phyloP scores from a whole-genome alignment of 768 basidiomycete genomes.

The Lactarius evosmus region DNA sequence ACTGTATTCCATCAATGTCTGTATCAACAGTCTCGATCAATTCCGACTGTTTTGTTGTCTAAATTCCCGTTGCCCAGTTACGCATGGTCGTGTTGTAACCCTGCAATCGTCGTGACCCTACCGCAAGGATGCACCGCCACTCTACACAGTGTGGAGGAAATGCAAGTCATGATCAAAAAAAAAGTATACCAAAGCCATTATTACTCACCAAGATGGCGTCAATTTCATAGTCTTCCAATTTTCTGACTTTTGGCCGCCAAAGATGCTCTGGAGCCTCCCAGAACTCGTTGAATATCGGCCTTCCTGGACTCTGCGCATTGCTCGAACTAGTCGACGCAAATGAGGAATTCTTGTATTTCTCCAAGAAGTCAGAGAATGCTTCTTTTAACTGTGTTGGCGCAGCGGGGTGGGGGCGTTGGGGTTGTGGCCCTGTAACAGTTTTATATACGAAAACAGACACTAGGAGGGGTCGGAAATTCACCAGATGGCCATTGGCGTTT shows the following conservation, averaged over 20 bases:
- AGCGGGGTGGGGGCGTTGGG: slow-evolving; percentile 57
- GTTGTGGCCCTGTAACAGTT: slow-evolving; percentile 35
- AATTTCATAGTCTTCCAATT: slow-evolving; percentile 57
- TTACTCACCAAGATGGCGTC: slow-evolving; percentile 56
- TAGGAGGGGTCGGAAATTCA: neutral
- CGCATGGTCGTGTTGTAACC: neutral
- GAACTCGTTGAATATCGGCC: slow-evolving; percentile 42
- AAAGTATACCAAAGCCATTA: slow-evolving; percentile 30
- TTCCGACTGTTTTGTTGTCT: too few species aligned
- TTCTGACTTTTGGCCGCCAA: slow-evolving; percentile 50
- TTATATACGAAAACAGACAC: neutral
- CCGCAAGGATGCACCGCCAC: slow-evolving; percentile 61
- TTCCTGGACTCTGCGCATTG: slow-evolving; percentile 5
- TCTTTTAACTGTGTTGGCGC: slow-evolving; percentile 61
- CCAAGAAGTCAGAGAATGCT: slow-evolving; percentile 45
- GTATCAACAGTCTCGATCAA: neutral
- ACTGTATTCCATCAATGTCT: neutral
- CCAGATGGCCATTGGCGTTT: slow-evolving; percentile 27
- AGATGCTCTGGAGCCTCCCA: slow-evolving; percentile 67
- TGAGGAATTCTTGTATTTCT: slow-evolving; percentile 33
- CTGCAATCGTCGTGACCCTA: slow-evolving; percentile 20
- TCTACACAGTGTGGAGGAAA: slow-evolving; percentile 39
- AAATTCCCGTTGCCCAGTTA: neutral
- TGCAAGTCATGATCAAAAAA: neutral
- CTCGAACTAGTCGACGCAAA: neutral